A percentile compares a stretch with the other conserved stretches of the same genome.
Evolutionary conservation across 2,329 filamentous ascomycete genomes (phyloP).

Genomic region (Trichoderma gracile): DNA sequence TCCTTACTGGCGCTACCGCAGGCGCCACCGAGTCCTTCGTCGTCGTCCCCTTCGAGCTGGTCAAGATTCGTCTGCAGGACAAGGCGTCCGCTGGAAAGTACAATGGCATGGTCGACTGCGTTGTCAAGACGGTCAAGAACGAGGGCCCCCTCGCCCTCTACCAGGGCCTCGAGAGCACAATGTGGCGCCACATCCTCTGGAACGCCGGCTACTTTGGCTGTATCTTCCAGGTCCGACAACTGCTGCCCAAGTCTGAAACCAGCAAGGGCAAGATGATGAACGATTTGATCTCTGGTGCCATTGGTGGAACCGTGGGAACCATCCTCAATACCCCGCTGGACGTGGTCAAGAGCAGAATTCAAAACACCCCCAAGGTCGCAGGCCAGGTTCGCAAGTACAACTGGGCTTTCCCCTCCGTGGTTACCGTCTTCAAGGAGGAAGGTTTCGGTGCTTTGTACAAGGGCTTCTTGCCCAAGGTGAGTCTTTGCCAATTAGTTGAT

Average conservation of each 20-base stretch:
- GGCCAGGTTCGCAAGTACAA: constrained; percentile 92
- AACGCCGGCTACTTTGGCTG: constrained; percentile 97
- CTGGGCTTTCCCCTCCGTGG: constrained; percentile 90
- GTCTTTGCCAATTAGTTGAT: constrained; percentile 25
- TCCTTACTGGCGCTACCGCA: constrained; percentile 90
- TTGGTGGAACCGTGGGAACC: constrained; percentile 87
- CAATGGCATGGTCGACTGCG: constrained; percentile 76
- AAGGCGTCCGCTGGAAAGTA: constrained; percentile 89
- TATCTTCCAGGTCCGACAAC: constrained; percentile 91
- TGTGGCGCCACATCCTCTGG: constrained; percentile 91
- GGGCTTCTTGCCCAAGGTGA: constrained; percentile 96
- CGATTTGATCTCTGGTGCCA: constrained; percentile 80
- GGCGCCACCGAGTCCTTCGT: constrained; percentile 96
- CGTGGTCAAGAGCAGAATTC: constrained; percentile 96
- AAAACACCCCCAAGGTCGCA: constrained; percentile 84
- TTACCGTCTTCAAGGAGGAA: constrained; percentile 88
- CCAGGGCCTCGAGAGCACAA: constrained; percentile 92
- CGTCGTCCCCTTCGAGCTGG: constrained; percentile 95
- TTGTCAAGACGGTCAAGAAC: constrained; percentile 76
- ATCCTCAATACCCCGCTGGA: constrained; percentile 95
- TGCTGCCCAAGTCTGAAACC: constrained; percentile 78
- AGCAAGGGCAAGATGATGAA: constrained; percentile 82
- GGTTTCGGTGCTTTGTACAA: constrained; percentile 93
- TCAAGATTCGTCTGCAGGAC: constrained; percentile 98
- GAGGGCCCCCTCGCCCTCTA: constrained; percentile 89